phyloP scores from a whole-genome alignment of 192 early-diverging fungal species.

The Oehlia diaphana region DNA sequence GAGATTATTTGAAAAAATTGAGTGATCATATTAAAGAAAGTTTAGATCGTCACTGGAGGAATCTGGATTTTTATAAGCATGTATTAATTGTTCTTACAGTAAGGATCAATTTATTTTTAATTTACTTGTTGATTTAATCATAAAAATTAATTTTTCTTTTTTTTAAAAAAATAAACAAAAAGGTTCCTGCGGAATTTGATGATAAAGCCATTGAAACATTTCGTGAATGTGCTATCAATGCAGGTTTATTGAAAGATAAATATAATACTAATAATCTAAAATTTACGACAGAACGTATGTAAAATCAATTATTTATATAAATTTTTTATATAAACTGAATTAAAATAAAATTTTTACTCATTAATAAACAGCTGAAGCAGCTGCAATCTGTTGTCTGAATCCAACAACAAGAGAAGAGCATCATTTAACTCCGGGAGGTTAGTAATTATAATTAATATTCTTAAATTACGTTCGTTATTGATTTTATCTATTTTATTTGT shows the following conservation, averaged over 20 bases:
- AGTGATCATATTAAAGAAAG: neutral
- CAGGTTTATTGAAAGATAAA: neutral
- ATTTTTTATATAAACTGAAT: too few species aligned
- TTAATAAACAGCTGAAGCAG: slow-evolving; percentile 25
- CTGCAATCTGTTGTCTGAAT: slow-evolving; percentile 21
- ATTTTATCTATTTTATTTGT: neutral
- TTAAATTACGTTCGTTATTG: too few species aligned
- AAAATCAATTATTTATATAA: neutral
- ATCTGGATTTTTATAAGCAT: neutral
- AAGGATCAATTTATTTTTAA: neutral
- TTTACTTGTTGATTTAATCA: neutral
- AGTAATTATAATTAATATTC: neutral
- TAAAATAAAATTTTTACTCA: neutral
- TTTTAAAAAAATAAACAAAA: too few species aligned
- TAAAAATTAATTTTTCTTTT: neutral
- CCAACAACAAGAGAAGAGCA: neutral
- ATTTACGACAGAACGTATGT: slow-evolving; percentile 7
- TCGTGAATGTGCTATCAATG: slow-evolving; percentile 2
- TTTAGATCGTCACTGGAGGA: neutral
- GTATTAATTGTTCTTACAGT: neutral
- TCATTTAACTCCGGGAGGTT: neutral
- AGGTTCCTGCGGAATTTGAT: neutral
- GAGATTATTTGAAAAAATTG: slow-evolving; percentile 11
- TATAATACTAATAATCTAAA: neutral
- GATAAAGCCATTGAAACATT: neutral